Evolutionary conservation across 768 basidiomycete genomes (phyloP), one percentile per base, ranked within the genome.

Genomic region (Leccinum arenicola): DNA sequence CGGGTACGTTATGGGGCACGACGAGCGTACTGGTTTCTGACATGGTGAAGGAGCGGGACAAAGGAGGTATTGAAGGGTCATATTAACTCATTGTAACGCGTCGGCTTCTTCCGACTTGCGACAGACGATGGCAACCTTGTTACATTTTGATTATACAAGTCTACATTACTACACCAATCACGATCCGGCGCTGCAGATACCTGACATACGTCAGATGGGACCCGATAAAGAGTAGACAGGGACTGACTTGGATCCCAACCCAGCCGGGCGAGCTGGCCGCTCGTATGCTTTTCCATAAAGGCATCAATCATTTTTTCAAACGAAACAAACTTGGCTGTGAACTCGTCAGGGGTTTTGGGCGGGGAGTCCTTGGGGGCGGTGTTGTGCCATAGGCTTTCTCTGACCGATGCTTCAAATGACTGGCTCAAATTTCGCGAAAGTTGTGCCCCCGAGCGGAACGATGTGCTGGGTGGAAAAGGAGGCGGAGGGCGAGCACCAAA

Each of bases 231-330:
- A 23, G 12, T 9, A 12, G 25, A 27, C 2, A 0, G n/a, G 5
- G 40, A 19, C 67, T 54, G 17, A 74, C 71, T 65, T 17, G 62
- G 49, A 50, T 66, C 69, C 71, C 69, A 73, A 12, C 72, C 73
- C 5, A 74, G 56, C 4, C 23, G 40, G 27, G 11, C 56, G 10
- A 74, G 61, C 38, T 57, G 57, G 11, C 72, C 72, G 15, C 50
- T 54, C 12, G 66, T 55, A 21, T 66, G 63, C 40, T 55, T 61
- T 40, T 57, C 8, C 52, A 74, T 52, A 15, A 73, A 73, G 0
- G 19, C 17, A 1, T 58, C 53, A 8, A 74, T 71, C 55, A 62
- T 61, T 6, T 52, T 48, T 49, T 71, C 61, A 43, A 68, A 57
- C 0, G 17, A 29, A 23, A 48, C 35, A 33, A 74, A 73, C 54